Base-by-base conservation (phyloP, 495 filamentous ascomycete genomes). In the Penicillium ochrochloron region DNA sequence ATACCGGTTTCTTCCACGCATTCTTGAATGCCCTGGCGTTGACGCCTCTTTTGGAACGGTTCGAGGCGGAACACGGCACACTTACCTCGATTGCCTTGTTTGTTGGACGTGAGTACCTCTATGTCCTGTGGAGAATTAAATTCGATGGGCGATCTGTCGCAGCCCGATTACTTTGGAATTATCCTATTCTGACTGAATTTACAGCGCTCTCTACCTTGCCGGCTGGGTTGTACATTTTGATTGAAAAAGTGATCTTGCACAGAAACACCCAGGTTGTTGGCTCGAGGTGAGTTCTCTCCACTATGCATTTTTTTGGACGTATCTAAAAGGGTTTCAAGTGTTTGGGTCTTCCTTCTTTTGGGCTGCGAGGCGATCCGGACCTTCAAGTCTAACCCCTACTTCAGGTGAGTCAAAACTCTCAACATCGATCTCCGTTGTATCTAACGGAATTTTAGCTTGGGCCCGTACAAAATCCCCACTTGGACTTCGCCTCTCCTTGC, bases 1-100 rank as follows among this genome's bases (percentile, higher is more conserved):
- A 99, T 74, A 70, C 83, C 34, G 88, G 88, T 64, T 84, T 94
- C 76, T 81, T 96, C 62, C 95, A 98, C 73, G 79, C 87, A 52
- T 66, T 94, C 33, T 73, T 97, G 68, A 97, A 97, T 76, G 71
- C 90, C 46, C 19, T 97, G 52, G 89, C 93, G 5, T 76, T 97
- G 62, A 87, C 87, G 12, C 95, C 95, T 17, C 79, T 99, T 52
- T 72, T 98, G 66, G 94, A 97, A 75, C 84, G 93, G 52, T 99
- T 98, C 73, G 95, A 99, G 78, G 82, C 87, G n/a, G 94, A 97
- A 71, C 84, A 95, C 78, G 95, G 95, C 29, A 97, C 94, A n/a
- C 79, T 97, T 67, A 89, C 90, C 29, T 87, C 92, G 21, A 69
- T 94, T 53, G 85, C 90, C 39, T 81, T 98, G 68, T 96, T 98